phyloP scores from a whole-genome alignment of 139 green algal species.

The Eudorina sp. region DNA sequence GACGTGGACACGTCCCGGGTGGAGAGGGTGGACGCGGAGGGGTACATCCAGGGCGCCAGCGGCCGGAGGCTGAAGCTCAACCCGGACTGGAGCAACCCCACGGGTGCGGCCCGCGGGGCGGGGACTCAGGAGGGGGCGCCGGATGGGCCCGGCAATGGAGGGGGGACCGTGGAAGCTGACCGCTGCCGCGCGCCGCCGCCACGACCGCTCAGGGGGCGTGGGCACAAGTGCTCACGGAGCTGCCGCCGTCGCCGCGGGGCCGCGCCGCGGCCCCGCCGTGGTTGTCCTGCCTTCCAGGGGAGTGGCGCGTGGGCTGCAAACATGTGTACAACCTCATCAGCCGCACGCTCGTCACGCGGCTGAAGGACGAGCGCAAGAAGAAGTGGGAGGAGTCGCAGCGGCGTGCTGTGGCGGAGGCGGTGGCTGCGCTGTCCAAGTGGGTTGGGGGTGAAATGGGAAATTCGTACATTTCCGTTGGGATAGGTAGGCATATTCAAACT shows the following conservation, averaged over 20 bases:
- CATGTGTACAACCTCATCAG: slow-evolving; percentile 84
- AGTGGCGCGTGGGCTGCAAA: slow-evolving; percentile 89
- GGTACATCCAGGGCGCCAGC: slow-evolving; percentile 70
- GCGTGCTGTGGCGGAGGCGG: slow-evolving; percentile 42
- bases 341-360: slow-evolving; percentile 53
- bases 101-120: slow-evolving; percentile 32
- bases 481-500: too few relatives aligned
- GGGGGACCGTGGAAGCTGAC: background rate
- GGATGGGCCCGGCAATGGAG: background rate
- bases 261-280: too few relatives aligned
- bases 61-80: slow-evolving; percentile 78
- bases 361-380: slow-evolving; percentile 73
- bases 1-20: slow-evolving; percentile 90
- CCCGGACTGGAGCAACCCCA: slow-evolving; percentile 88
- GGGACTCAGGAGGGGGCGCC: background rate
- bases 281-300: too few relatives aligned
- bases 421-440: slow-evolving; percentile 65
- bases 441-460: too few relatives aligned
- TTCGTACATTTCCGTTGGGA: too few relatives aligned
- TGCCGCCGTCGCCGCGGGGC: too few relatives aligned
- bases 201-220: too few relatives aligned
- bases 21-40: slow-evolving; percentile 73
- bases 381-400: slow-evolving; percentile 80
- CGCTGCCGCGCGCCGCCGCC: too few relatives aligned
- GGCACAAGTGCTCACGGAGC: too few relatives aligned